Base-by-base conservation (phyloP, 2,329 filamentous ascomycete species). In the Xylariaceae sp. region DNA sequence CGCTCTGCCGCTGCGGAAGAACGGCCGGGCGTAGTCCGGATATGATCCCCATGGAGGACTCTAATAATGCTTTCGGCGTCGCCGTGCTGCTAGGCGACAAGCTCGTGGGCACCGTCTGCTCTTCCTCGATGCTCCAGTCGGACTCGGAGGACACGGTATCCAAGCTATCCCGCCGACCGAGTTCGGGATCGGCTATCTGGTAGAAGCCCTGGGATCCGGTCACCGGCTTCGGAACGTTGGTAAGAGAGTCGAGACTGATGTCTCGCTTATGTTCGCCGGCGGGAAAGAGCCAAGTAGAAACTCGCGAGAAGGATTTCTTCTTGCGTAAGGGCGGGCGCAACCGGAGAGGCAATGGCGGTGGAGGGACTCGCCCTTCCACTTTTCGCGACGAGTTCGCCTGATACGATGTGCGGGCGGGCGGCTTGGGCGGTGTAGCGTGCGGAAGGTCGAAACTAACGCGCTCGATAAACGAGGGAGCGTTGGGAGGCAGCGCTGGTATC, bases 241-340 rank as follows among this genome's bases (percentile, higher is more conserved):
- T 86, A 21, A 85, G 71, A 2, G 79, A 79, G 57, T 82, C 78
- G 26, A 80, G 65, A 54, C 76, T 78, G 48, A 77, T 69, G 48
- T 77, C 74, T 18, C 71, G 71, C 29, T 67, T 70, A 50, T 75
- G 68, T 37, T 73, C 64, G 45, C 52, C 66, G 29, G 67, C 64
- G 18, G 72, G 69, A 44, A 80, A 76, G 62, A 87, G 74, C 83
- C 84, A 87, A 62, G 71, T 79, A 2, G 84, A 86, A 7, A 87
- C 81, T 16, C 79, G 77, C 9, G 83, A 84, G 66, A 88, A 87
- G 0, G 84, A 86, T 66, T 87, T 88, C 76, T 87, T 88, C 75
- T 87, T 87, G 56, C 85, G 76, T 59, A 87, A 68, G 1, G 83
- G 82, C 7, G 83, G 84, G n/a, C 81, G 80, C 53, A 85, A 75